Evolutionary conservation across 768 basidiomycete species (phyloP), one percentile per base, ranked within the genome.

Genomic region (Hortiboletus flavorubellus): DNA sequence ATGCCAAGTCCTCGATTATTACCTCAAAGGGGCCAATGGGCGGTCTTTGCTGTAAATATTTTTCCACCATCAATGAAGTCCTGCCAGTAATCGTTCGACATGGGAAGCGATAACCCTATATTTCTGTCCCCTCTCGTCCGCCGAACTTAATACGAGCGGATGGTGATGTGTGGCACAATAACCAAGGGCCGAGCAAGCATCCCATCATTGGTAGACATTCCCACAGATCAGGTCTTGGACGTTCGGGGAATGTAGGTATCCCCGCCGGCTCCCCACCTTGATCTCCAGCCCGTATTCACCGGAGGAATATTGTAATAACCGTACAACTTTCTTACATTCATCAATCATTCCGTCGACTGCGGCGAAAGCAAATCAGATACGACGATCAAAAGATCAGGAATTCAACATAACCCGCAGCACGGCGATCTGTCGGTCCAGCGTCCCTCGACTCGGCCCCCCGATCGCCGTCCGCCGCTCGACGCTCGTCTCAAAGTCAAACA

Each of bases 401-500:
- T 59, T 23, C 44, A 94, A 70, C 30, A 79, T 78, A 52, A 76
- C 75, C 49, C 91, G 82, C 61, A 97, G 75, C 4, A 89, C 84
- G 16, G 82, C 71, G 52, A 98, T 86, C 74, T 98, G 96, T 60
- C 93, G 76, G 59, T 87, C 81, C 12, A 99, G 80, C 81, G 93
- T 96, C 62, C 78, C 79, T 55, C 81, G 79, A 68, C 91, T 93
- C 5, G 97, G 85, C 10, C 97, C 97, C 33, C 97, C 97, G 62
- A 98, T 92, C 2, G 95, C 87, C 65, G 89, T 81, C 64, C 95
- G 76, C 58, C 93, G 83, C 77, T 99, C 97, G 14, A 98, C 94
- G 59, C 89, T 92, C 46, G 89, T 87, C 71, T 98, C 96, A 69
- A 98, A 99, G 73, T 98, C 83, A 68, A 98, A 99, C 46, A 99